Percentiles rank a stretch among this genome's conserved stretches.
Evolutionary conservation across 2,329 filamentous ascomycete genomes (phyloP).

Genomic region (Clarireedia hainanense): DNA sequence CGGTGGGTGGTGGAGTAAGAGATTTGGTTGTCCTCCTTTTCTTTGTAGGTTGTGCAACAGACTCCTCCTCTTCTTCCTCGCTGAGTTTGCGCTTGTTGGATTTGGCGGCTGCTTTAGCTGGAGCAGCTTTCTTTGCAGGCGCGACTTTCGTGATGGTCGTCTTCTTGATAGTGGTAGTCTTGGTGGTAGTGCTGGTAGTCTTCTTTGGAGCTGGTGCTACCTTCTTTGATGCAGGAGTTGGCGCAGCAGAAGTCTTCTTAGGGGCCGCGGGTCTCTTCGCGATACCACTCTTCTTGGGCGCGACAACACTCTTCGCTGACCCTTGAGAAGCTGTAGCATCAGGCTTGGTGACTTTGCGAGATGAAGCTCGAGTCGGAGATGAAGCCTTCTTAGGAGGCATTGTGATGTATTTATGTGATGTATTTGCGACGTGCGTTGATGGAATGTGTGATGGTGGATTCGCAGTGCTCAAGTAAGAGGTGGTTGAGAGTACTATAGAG

Average conservation of each 20-base stretch:
- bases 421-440: no score
- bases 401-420: not conserved
- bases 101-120: constrained; percentile 1
- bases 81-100: constrained; percentile 6
- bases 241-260: constrained; percentile 23
- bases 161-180: constrained; percentile 2
- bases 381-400: not conserved
- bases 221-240: constrained; percentile 2
- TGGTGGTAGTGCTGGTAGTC: not conserved
- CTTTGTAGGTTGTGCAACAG: constrained; percentile 1
- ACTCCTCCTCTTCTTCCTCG: not conserved
- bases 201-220: constrained; percentile 3
- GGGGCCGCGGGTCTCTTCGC: not conserved
- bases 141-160: constrained; percentile 1
- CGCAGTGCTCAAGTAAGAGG: no score
- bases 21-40: not conserved
- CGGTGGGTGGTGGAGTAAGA: not conserved
- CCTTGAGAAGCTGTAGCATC: not conserved
- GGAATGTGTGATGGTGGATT: no score
- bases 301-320: not conserved
- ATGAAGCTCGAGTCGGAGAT: constrained; percentile 6
- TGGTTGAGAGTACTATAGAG: no score
- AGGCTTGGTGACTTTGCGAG: not conserved
- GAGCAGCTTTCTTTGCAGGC: not conserved
- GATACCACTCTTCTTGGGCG: constrained; percentile 1